Conservation (phyloP, 306 rosid species). For the Cicer arietinum region DNA sequence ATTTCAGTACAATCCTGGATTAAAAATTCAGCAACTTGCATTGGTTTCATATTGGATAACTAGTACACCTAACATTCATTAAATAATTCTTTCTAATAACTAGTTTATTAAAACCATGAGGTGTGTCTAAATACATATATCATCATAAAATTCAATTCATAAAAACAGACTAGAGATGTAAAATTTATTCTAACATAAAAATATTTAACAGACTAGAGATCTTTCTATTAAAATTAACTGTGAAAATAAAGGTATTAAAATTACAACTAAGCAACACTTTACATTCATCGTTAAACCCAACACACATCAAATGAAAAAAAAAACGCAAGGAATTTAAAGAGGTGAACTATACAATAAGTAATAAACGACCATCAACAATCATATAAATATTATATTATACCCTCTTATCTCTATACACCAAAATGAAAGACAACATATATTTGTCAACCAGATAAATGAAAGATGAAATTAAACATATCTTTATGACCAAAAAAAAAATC, state of each 20-base stretch:
- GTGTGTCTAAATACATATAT: constrained; percentile 55
- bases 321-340: constrained; percentile 42
- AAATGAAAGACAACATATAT: constrained; percentile 39
- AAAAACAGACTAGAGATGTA: neutral
- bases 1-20: constrained; percentile 18
- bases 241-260: too few relatives aligned
- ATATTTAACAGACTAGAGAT: too few relatives aligned
- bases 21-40: constrained; percentile 28
- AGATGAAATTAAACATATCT: constrained; percentile 21
- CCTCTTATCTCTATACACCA: constrained; percentile 54
- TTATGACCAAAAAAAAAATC: neutral
- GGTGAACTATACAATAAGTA: constrained; percentile 62
- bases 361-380: constrained; percentile 43
- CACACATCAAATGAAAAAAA: neutral
- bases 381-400: constrained; percentile 46
- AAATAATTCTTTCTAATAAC: constrained; percentile 21
- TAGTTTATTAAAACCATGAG: constrained; percentile 55
- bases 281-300: too few relatives aligned
- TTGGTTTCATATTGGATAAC: constrained; percentile 19
- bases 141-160: constrained; percentile 40
- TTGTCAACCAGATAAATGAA: constrained; percentile 43
- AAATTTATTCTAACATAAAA: too few relatives aligned
- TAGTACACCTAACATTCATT: constrained; percentile 31
- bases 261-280: too few relatives aligned
- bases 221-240: too few relatives aligned